phyloP scores from a whole-genome alignment of 192 early-diverging fungal species.

The Coemansia interrupta region DNA sequence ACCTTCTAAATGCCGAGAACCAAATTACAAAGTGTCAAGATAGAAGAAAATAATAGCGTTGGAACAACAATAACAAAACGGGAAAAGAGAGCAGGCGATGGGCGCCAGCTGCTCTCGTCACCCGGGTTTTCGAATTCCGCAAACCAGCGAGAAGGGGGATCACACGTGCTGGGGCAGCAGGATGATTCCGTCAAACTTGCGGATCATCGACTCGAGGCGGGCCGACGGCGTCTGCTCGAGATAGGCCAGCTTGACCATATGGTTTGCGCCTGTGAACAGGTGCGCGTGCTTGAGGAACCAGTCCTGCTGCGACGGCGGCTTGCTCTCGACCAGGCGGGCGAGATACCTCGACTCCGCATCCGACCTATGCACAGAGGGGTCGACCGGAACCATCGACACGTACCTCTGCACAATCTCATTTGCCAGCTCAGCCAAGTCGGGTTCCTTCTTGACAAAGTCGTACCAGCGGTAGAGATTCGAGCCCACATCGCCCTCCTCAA shows the following conservation, averaged over 20 bases:
- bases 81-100: not conserved
- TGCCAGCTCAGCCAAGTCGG: constrained; percentile 31
- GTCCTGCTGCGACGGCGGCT: constrained; percentile 28
- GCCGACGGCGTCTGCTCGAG: constrained; percentile 26
- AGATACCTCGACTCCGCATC: constrained; percentile 39
- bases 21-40: no score
- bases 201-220: constrained; percentile 27
- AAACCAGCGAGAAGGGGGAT: not conserved
- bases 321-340: constrained; percentile 19
- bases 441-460: constrained; percentile 32
- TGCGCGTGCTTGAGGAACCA: constrained; percentile 49
- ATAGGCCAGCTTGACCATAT: constrained; percentile 41
- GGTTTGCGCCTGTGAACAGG: constrained; percentile 39
- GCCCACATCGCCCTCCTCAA: constrained; percentile 14
- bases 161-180: constrained; percentile 35
- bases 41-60: not conserved
- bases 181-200: constrained; percentile 30
- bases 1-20: not conserved
- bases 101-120: not conserved
- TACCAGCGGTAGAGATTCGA: constrained; percentile 31
- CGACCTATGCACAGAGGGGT: constrained; percentile 26
- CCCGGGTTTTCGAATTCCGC: no score
- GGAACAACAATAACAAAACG: not conserved
- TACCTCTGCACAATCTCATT: constrained; percentile 32
- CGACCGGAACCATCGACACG: constrained; percentile 37